A percentile compares a stretch with the other conserved stretches of the same genome.
These are phyloP conservation scores for Pseudozyma thailandica DNA, from an alignment of 1,284 basidiomycete genomes.

Conservation along the genomic window DNA sequence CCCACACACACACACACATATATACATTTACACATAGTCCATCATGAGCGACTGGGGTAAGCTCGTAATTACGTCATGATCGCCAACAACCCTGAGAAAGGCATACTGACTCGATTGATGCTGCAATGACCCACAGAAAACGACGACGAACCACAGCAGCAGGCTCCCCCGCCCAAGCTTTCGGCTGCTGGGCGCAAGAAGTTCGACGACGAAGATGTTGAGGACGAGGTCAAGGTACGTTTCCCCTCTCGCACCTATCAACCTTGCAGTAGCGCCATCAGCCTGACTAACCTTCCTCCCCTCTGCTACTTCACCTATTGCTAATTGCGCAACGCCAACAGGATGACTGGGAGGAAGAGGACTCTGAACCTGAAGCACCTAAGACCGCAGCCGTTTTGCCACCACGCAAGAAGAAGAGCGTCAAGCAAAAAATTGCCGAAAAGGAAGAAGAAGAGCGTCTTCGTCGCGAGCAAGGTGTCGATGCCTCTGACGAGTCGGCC, in stretches of 20 bases:
- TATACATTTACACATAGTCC: neutral
- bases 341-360: constrained; percentile 67
- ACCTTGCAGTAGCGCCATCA: neutral
- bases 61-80: neutral
- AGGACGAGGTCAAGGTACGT: constrained; percentile 62
- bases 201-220: constrained; percentile 67
- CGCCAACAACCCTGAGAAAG: neutral
- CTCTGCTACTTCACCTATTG: neutral
- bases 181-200: constrained; percentile 45
- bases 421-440: constrained; percentile 66
- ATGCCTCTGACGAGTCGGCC: constrained; percentile 26
- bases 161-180: constrained; percentile 24
- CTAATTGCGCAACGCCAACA: neutral
- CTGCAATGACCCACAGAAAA: constrained; percentile 32
- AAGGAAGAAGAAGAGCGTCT: constrained; percentile 60
- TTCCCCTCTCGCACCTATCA: neutral
- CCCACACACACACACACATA: constrained; percentile 3
- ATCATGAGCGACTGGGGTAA: constrained; percentile 63
- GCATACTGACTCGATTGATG: neutral
- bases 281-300: constrained; percentile 4
- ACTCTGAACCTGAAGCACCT: constrained; percentile 53
- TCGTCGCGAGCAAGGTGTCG: constrained; percentile 45
- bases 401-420: constrained; percentile 62
- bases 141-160: constrained; percentile 58
- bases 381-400: constrained; percentile 39